phyloP scores from a whole-genome alignment of 2,329 filamentous ascomycete genomes.

The Pseudopithomyces chartarum region DNA sequence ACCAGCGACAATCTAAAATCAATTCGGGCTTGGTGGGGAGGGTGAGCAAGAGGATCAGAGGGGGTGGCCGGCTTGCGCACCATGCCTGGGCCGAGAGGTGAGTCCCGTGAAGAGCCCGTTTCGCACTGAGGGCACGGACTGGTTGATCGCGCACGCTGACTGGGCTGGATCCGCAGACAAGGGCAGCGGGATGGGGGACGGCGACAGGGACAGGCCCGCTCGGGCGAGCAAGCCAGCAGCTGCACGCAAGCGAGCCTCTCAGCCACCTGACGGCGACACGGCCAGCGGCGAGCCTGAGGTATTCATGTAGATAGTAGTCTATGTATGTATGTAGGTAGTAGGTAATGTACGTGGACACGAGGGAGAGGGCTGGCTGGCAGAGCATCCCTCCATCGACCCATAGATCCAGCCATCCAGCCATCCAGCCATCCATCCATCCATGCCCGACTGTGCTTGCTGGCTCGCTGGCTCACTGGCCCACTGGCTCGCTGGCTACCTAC shows the following conservation, averaged over 20 bases:
- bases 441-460: no score
- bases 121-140: slow-evolving; percentile 33
- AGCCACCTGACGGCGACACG: slow-evolving; percentile 33
- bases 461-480: no score
- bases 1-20: slow-evolving; percentile 43
- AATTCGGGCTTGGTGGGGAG: slow-evolving; percentile 38
- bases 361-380: slow-evolving; percentile 18
- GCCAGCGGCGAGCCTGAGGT: slow-evolving; percentile 15
- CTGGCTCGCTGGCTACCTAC: no score
- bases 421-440: no score
- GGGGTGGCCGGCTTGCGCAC: slow-evolving; percentile 33
- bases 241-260: slow-evolving; percentile 41
- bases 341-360: background rate
- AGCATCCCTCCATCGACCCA: no score
- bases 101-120: slow-evolving; percentile 32
- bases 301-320: no score
- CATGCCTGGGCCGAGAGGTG: slow-evolving; percentile 33
- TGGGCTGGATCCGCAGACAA: slow-evolving; percentile 37
- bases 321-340: no score
- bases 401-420: no score
- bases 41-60: slow-evolving; percentile 29
- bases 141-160: slow-evolving; percentile 33
- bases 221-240: slow-evolving; percentile 11
- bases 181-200: background rate
- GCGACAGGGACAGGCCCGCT: slow-evolving; percentile 25